These are phyloP conservation scores for Calocybe gangraenosa DNA, from an alignment of 768 basidiomycete genomes.

Conservation along the genomic window DNA sequence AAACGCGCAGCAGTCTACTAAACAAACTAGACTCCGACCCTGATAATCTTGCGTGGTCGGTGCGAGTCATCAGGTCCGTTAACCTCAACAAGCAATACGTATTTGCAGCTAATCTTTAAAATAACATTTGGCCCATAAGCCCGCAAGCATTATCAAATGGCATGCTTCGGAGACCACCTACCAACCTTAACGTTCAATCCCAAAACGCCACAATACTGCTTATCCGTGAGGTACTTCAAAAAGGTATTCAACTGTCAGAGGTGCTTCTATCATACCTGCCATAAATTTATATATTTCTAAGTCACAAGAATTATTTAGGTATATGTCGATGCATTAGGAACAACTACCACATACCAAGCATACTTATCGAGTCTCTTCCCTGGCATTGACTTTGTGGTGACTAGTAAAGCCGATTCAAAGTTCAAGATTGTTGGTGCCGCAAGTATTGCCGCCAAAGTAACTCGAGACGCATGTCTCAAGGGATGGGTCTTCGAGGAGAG, in stretches of 20 bases:
- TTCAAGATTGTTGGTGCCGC: slow-evolving; percentile 98
- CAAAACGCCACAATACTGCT: slow-evolving; percentile 88
- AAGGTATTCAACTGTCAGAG: slow-evolving; percentile 76
- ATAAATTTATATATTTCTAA: no score
- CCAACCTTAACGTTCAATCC: slow-evolving; percentile 84
- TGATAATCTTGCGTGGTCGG: slow-evolving; percentile 75
- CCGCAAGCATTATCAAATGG: slow-evolving; percentile 89
- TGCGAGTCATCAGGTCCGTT: slow-evolving; percentile 64
- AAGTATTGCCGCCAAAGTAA: slow-evolving; percentile 97
- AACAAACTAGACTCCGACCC: slow-evolving; percentile 67
- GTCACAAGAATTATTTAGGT: slow-evolving; percentile 43
- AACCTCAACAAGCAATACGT: not conserved
- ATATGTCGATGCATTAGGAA: slow-evolving; percentile 93
- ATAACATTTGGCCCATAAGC: slow-evolving; percentile 31
- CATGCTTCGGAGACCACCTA: slow-evolving; percentile 82
- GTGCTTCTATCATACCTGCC: slow-evolving; percentile 30
- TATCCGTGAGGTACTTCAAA: slow-evolving; percentile 79
- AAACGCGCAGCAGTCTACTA: slow-evolving; percentile 61
- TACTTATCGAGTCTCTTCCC: slow-evolving; percentile 82
- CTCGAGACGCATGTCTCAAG: slow-evolving; percentile 86
- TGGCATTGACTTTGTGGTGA: slow-evolving; percentile 82
- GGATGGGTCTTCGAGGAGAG: slow-evolving; percentile 79
- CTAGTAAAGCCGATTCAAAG: slow-evolving; percentile 90
- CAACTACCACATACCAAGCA: slow-evolving; percentile 78
- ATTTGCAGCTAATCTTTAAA: not conserved